Base-by-base conservation (phyloP, 345 rosid species). In the Populus davidiana region DNA sequence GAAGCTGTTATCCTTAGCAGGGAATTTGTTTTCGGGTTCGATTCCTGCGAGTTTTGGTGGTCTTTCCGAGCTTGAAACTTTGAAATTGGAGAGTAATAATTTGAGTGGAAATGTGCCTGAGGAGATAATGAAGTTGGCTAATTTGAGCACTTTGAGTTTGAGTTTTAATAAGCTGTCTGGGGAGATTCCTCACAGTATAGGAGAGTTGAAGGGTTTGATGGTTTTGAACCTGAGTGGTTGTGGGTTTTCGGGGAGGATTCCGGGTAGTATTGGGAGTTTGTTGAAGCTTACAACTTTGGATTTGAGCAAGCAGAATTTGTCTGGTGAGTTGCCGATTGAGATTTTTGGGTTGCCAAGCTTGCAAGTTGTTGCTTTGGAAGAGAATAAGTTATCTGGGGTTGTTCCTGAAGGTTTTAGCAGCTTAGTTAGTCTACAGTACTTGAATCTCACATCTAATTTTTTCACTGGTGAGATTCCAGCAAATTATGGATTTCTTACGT, bases 401-500 rank as follows among this genome's bases (percentile, higher is more conserved):
- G 86, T 93, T 41, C 91, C 91, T 75, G 98, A 92, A 87, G 98
- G 98, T 21, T 87, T 96, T 70, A 92, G 98, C 83, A 96, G 97
- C 80, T 88, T 96, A 83, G 82, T 82, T 87, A 85, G 91, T 82
- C 81, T 93, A 83, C 86, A 77, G 66, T 87, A 87, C 77, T 78
- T 92, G 76, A 93, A 93, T 82, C 92, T 96, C 41, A 91, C 90
- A 70, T 86, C 84, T 72, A 96, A 96, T 82, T 81, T 80, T 6
- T 89, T 93, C 71, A 83, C 90, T 0, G 96, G 99, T 75, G 82
- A 85, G 69, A 87, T 93, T 59, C 97, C 97, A 0, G 71, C 80
- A 17, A 91, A 97, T 27, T 91, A 89, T 49, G 94, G 97, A 39
- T 93, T 89, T 85, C 91, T 96, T 18, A 83, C 81, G 79, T 85